Evolutionary conservation across 257 asterid genomes (phyloP), one percentile per base, ranked within the genome.

Genomic region (Nyctanthes arbortristis): DNA sequence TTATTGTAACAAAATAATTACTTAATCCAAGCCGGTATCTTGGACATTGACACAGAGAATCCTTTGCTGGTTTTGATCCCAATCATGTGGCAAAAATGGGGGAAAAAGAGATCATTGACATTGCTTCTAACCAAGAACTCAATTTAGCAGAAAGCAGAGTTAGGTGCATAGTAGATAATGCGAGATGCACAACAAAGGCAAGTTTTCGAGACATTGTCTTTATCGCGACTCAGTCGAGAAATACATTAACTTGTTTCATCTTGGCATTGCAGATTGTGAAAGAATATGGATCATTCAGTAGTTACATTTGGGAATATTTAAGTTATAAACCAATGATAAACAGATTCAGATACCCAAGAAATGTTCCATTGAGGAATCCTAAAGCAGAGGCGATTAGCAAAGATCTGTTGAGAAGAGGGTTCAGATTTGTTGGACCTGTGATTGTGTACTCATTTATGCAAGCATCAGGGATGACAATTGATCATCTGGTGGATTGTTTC

Each of bases 391-490:
- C 70, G 30, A 85, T 93, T 0, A 93, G 97, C 90, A 93, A 88
- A 79, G 98, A 93, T 73, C 20, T 93, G 47, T 16, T 82, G 75
- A 83, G 89, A 61, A 84, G 90, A 4, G 98, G 98, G 29, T 91
- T 93, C 69, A 84, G 97, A 8, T 84, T 87, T 24, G 96, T 93
- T 66, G 97, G 98, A 22, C 97, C 96, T 29, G 96, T 93, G 2
- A 90, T 93, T 67, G 89, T 93, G 27, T 85, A 89, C 49, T 91
- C 98, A 29, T 87, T 89, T 72, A 89, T 91, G 96, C 98, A 93
- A 60, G 97, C 96, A 0, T 82, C 94, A 4, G 96, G 98, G 35
- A 76, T 93, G 86, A 88, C 89, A 32, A 78, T 90, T 61, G 98
- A 93, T 68, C 97, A 93, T 78, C 89, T 91, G 13, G 89, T 88